Evolutionary conservation across 2,329 filamentous ascomycete genomes (phyloP).

Genomic region (Emmonsiellopsis sp.): DNA sequence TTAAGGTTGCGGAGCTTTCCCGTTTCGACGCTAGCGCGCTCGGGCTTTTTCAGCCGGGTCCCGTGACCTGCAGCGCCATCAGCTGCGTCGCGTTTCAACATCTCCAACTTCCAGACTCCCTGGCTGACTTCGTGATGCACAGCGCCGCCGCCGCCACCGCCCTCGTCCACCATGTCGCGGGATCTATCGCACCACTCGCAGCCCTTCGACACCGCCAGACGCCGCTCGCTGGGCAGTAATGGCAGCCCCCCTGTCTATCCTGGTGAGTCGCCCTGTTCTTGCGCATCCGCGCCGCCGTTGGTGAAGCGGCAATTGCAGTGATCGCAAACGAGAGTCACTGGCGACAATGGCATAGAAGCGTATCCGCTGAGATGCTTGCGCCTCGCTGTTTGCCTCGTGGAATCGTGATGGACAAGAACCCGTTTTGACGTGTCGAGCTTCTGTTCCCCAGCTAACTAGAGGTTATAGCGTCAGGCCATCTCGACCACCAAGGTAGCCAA

Average conservation of each 20-base stretch:
- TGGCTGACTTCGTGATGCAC: conserved; percentile 2
- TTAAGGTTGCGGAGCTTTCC: conserved; percentile 17
- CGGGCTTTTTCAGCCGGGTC: conserved; percentile 10
- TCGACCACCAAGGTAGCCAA: conserved; percentile 16
- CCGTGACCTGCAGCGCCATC: conserved; percentile 10
- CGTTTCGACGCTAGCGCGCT: conserved; percentile 19
- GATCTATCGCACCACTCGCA: conserved; percentile 28
- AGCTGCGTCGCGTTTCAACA: conserved; percentile 13
- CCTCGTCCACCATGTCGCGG: conserved; percentile 14
- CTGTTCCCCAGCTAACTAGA: conserved; percentile 3
- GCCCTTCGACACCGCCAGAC: conserved; percentile 23
- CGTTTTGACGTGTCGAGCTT: neutral
- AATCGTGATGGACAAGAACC: neutral
- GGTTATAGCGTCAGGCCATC: conserved; percentile 6
- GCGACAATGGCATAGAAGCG: neutral
- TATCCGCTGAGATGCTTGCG: neutral
- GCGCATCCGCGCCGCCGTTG: neutral
- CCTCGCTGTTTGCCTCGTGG: neutral
- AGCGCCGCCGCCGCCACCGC: neutral
- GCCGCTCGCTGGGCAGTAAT: conserved; percentile 27
- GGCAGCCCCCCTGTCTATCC: conserved; percentile 25
- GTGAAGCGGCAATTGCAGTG: neutral
- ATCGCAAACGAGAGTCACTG: neutral
- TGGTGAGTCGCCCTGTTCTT: conserved; percentile 21
- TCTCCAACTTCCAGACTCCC: conserved; percentile 5